A percentile compares a stretch with the other conserved stretches of the same genome.
phyloP scores from a whole-genome alignment of 257 asterid genomes.

The Gynochthodes officinalis region DNA sequence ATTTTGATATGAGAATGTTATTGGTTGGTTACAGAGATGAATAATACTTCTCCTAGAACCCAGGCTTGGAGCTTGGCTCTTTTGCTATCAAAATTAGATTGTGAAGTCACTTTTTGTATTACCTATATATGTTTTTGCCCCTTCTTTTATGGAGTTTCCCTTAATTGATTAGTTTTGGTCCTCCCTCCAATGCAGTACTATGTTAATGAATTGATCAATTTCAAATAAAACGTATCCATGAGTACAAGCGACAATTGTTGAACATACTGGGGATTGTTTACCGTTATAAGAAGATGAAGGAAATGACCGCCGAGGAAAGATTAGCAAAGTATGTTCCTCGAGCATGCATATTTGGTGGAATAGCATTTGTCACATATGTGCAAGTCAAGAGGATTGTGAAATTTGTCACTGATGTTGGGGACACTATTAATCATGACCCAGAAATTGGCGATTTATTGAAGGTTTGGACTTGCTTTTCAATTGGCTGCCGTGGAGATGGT shows the following conservation, averaged over 20 bases:
- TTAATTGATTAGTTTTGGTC: background rate
- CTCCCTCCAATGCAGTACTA: background rate
- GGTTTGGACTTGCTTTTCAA: conserved; percentile 27
- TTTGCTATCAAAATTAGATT: background rate
- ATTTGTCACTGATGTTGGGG: conserved; percentile 56
- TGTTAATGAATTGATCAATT: conserved; percentile 10
- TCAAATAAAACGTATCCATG: conserved; percentile 60
- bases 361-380: conserved; percentile 55
- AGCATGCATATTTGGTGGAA: conserved; percentile 61
- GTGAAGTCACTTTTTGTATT: background rate
- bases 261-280: conserved; percentile 53
- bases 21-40: background rate
- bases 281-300: conserved; percentile 58
- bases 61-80: background rate
- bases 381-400: conserved; percentile 63
- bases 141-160: background rate
- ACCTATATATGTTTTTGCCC: background rate
- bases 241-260: conserved; percentile 55
- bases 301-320: conserved; percentile 47
- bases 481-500: background rate
- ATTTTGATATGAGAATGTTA: background rate
- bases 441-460: conserved; percentile 55
- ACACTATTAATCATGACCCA: conserved; percentile 55
- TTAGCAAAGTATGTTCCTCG: conserved; percentile 50
- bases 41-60: background rate